Base-by-base conservation (phyloP, 495 filamentous ascomycete species). In the Lineolata rhizophorae region DNA sequence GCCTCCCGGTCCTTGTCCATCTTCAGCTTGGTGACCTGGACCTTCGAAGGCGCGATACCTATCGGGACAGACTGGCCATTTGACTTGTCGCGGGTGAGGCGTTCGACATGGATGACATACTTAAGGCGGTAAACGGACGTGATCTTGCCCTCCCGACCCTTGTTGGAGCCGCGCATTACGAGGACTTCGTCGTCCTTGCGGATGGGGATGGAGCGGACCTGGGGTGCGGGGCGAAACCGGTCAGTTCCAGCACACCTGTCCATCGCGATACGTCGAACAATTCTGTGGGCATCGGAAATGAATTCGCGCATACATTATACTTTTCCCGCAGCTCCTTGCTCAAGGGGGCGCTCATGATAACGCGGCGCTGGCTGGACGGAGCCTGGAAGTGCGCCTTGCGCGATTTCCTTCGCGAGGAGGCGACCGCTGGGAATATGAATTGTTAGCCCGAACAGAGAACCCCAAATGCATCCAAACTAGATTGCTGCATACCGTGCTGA, bases 71-170 rank as follows among this genome's bases (percentile, higher is more conserved):
- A 72, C 65, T 87, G 79, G 53, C 84, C 83, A 55, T 78, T 84
- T 52, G 67, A 72, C 72, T 95, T 95, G 58, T 97, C 87, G 51
- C 80, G 75, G 53, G 68, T 67, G 48, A 97, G 69, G 43, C 81
- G 76, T 71, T 93, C 82, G 54, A 91, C 58, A 64, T 92, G 81
- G 54, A 94, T 68, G 52, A 75, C 30, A 61, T 79, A 97, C 64
- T 94, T 94, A 48, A 92, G 77, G 60, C 87, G 85, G 77, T 99
- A 95, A 53, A 93, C 82, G 46, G 72, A 73, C 49, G 70, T 82
- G 60, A 97, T 66, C 62, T 90, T 84, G 62, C 84, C 84, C 59
- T 92, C 83, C 45, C 81, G 79, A 55, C 83, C 85, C 68, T 94
- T 94, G 63, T 87, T 71, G 57, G 57, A 56, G 45, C 87, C 87